phyloP scores from a whole-genome alignment of 169 alveolate genomes.

The Eimeria sp. region DNA sequence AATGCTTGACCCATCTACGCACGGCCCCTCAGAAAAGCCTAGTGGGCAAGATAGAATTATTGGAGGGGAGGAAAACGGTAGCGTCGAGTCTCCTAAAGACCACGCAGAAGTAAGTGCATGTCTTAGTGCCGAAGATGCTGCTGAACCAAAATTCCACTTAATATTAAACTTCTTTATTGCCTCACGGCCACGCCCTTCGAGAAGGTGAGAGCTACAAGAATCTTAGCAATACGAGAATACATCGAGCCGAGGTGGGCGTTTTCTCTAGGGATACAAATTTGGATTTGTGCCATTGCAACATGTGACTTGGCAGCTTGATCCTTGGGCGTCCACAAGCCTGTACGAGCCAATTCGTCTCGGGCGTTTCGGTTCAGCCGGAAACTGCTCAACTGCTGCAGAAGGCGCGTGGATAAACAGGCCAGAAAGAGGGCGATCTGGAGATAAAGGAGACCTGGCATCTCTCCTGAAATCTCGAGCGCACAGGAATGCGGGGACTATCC shows the following conservation, averaged over 20 bases:
- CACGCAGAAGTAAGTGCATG: constrained; percentile 13
- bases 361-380: not conserved
- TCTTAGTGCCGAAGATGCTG: too few species aligned
- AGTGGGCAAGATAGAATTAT: not conserved
- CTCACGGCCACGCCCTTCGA: not conserved
- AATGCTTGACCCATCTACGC: not conserved
- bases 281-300: not conserved
- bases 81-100: constrained; percentile 6
- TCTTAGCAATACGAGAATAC: too few species aligned
- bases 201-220: not conserved
- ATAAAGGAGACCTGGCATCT: not conserved
- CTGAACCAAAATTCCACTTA: not conserved
- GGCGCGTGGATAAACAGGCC: not conserved
- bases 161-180: not conserved
- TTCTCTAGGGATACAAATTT: not conserved
- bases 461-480: constrained; percentile 9
- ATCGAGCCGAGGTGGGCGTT: not conserved
- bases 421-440: not conserved
- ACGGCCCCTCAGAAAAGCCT: not conserved
- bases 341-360: constrained; percentile 52
- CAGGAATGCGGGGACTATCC: not conserved
- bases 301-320: not conserved
- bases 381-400: not conserved
- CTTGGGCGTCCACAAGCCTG: constrained; percentile 64
- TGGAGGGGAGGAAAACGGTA: not conserved